A percentile compares a stretch with the other conserved stretches of the same genome.
These are phyloP conservation scores for Craspedostauros australis DNA, from an alignment of 108 stramenopile species.

Conservation along the genomic window DNA sequence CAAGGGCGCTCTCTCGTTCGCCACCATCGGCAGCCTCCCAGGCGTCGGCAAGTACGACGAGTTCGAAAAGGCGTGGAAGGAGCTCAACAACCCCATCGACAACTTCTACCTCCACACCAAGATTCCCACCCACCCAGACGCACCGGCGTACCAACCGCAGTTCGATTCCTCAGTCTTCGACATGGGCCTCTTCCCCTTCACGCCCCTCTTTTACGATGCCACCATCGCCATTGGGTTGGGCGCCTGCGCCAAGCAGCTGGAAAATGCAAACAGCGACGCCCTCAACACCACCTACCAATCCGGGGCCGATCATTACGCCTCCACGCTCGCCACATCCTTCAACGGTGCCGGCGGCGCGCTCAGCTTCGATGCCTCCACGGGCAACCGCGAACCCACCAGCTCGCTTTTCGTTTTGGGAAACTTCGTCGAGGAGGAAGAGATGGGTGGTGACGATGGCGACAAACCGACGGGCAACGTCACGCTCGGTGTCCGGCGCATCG, in stretches of 20 bases:
- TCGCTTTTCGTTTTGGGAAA: conserved; percentile 34
- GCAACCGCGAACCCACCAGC: conserved; percentile 27
- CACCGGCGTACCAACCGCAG: too few species aligned
- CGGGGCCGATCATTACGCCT: too few species aligned
- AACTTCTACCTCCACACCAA: neutral
- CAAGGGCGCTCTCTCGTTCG: conserved; percentile 4
- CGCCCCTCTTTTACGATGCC: conserved; percentile 41
- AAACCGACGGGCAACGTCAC: too few species aligned
- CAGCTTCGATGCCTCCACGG: conserved; percentile 31
- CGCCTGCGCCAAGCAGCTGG: conserved; percentile 19
- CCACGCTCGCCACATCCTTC: conserved; percentile 28
- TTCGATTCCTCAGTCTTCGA: too few species aligned
- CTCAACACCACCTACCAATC: too few species aligned
- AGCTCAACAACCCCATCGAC: conserved; percentile 9
- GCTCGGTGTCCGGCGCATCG: too few species aligned
- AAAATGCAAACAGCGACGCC: too few species aligned
- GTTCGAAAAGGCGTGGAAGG: conserved; percentile 9
- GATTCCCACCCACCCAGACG: neutral
- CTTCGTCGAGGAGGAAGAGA: conserved; percentile 10
- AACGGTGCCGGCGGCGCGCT: conserved; percentile 33
- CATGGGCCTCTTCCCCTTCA: neutral
- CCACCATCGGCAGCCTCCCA: conserved; percentile 22
- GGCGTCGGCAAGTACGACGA: conserved; percentile 25
- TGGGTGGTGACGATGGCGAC: too few species aligned
- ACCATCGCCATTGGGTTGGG: conserved; percentile 36